These are phyloP conservation scores for Gypsophila paniculata DNA, from an alignment of 179 eudicot genomes.

Conservation along the genomic window DNA sequence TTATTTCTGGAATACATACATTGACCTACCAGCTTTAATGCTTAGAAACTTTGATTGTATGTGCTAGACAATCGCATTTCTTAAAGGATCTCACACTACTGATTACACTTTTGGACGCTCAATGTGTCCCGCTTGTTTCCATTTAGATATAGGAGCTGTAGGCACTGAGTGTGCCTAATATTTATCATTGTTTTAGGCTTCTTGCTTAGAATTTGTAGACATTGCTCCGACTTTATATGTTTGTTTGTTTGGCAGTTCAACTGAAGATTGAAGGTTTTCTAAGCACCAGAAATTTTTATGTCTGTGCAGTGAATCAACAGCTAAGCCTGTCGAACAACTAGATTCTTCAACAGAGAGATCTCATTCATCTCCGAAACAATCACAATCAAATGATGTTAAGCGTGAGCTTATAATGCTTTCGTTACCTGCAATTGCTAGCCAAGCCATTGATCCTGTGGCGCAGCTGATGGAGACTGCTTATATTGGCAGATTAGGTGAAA, in stretches of 20 bases:
- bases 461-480: conserved; percentile 96
- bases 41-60: not conserved
- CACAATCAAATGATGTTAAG: conserved; percentile 35
- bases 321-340: conserved; percentile 22
- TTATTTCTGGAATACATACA: not conserved
- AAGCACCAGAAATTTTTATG: conserved; percentile 8
- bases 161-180: not conserved
- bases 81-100: not conserved
- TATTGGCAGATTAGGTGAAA: conserved; percentile 79
- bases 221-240: not conserved
- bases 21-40: not conserved
- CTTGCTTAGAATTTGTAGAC: not conserved
- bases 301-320: conserved; percentile 33
- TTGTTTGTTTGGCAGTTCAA: not conserved
- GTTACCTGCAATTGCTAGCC: conserved; percentile 90
- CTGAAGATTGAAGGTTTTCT: not conserved
- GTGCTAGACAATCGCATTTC: not conserved
- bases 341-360: conserved; percentile 17
- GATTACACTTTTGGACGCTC: conserved; percentile 5
- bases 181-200: not conserved
- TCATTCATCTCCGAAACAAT: conserved; percentile 16
- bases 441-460: conserved; percentile 83
- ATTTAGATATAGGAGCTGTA: not conserved
- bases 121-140: not conserved
- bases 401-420: conserved; percentile 72